A percentile compares a stretch with the other conserved stretches of the same genome.
Evolutionary conservation across 176 grass and related monocot species (phyloP).

Genomic region (Alopecurus myosuroides): DNA sequence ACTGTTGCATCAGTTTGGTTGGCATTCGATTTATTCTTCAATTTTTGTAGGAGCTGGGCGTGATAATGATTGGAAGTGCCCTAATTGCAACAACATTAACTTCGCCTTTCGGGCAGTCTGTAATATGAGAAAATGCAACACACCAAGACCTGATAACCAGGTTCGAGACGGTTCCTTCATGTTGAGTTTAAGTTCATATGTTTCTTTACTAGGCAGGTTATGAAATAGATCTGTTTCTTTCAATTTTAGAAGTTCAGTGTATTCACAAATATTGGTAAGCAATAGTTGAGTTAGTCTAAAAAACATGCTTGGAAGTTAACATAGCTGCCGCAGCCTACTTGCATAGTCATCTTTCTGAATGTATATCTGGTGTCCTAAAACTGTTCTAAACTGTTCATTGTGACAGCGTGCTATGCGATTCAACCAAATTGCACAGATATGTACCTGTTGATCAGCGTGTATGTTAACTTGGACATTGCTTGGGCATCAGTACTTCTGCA

Average conservation of each 20-base stretch:
- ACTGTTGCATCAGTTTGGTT: background rate
- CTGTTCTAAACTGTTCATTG: background rate
- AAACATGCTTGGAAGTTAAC: background rate
- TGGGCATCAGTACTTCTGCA: background rate
- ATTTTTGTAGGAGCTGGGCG: conserved; percentile 59
- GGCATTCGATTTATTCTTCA: background rate
- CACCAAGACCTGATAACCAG: conserved; percentile 79
- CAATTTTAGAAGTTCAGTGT: background rate
- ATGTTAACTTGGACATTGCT: conserved; percentile 5
- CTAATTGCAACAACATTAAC: conserved; percentile 79
- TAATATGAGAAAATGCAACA: conserved; percentile 94
- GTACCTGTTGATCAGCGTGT: background rate
- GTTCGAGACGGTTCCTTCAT: conserved; percentile 22
- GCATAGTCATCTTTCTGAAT: background rate
- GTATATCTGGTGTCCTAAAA: background rate
- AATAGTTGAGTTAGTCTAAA: background rate
- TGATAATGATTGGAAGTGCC: conserved; percentile 89
- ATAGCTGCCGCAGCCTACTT: background rate
- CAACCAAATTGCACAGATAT: background rate
- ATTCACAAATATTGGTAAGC: background rate
- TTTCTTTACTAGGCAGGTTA: background rate
- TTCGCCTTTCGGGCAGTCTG: conserved; percentile 79
- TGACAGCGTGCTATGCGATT: background rate
- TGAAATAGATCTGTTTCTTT: background rate
- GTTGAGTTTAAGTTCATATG: background rate